phyloP scores from a whole-genome alignment of 2,329 filamentous ascomycete genomes.

The Curvularia eragrostidis region DNA sequence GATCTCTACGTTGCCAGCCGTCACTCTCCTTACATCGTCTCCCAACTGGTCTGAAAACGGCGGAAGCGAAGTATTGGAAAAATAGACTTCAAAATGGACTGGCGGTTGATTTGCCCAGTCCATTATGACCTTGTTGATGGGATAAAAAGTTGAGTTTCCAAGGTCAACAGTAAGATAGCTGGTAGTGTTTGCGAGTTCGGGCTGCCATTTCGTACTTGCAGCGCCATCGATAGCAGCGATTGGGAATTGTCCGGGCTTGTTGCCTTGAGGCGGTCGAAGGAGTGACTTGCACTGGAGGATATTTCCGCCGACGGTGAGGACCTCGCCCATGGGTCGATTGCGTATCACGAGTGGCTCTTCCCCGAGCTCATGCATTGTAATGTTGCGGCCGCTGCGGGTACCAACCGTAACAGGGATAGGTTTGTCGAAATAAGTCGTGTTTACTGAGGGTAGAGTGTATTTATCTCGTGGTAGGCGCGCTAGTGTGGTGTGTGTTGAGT shows the following conservation, averaged over 20 bases:
- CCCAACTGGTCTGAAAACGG: constrained; percentile 19
- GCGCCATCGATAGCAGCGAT: constrained; percentile 71
- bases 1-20: constrained; percentile 46
- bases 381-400: constrained; percentile 42
- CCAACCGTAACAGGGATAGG: constrained; percentile 67
- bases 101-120: constrained; percentile 68
- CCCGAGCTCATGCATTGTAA: constrained; percentile 54
- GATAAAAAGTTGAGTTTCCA: constrained; percentile 44
- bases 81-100: constrained; percentile 59
- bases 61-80: constrained; percentile 58
- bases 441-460: constrained; percentile 60
- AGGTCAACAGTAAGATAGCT: constrained; percentile 65
- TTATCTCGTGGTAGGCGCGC: constrained; percentile 54
- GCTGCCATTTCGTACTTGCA: constrained; percentile 71
- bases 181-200: constrained; percentile 57
- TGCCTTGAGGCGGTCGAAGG: constrained; percentile 51
- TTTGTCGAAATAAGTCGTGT: constrained; percentile 59
- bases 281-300: constrained; percentile 67
- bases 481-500: constrained; percentile 69
- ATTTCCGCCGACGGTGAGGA: constrained; percentile 64
- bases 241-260: constrained; percentile 71
- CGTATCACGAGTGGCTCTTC: constrained; percentile 60
- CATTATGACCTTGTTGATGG: constrained; percentile 60
- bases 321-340: constrained; percentile 65
- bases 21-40: constrained; percentile 26